Evolutionary conservation across 176 grass and related monocot species (phyloP).

Genomic region (Triticum dicoccoides): DNA sequence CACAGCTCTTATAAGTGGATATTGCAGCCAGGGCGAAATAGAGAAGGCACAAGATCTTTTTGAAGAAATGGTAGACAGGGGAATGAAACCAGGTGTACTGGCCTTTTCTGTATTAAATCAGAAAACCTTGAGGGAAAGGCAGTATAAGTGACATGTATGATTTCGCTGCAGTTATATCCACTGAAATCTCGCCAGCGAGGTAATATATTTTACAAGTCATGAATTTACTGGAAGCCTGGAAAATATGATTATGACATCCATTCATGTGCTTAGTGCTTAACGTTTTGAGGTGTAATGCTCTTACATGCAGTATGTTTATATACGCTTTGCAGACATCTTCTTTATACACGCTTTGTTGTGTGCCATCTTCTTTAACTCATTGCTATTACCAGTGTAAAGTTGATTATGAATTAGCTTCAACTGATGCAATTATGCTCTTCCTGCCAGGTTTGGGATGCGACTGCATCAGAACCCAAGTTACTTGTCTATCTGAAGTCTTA

Average conservation of each 20-base stretch:
- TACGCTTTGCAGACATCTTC: neutral
- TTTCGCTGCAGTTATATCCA: neutral
- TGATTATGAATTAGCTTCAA: neutral
- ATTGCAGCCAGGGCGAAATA: slow-evolving; percentile 63
- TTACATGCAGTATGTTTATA: slow-evolving; percentile 15
- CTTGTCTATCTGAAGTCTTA: slow-evolving; percentile 82
- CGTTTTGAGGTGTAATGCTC: neutral
- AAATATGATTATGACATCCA: neutral
- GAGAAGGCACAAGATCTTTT: slow-evolving; percentile 51
- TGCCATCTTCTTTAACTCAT: neutral
- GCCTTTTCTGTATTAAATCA: slow-evolving; percentile 46
- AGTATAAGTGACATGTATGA: neutral
- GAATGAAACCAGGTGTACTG: slow-evolving; percentile 40
- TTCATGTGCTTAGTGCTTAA: neutral
- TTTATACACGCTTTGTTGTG: neutral
- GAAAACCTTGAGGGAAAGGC: neutral
- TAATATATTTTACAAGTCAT: slow-evolving; percentile 4
- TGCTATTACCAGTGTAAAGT: neutral
- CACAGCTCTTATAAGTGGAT: slow-evolving; percentile 66
- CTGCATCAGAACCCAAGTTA: slow-evolving; percentile 67
- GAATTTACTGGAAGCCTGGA: slow-evolving; percentile 15
- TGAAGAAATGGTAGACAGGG: slow-evolving; percentile 64
- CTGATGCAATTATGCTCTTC: neutral
- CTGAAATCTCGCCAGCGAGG: neutral
- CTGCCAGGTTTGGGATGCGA: slow-evolving; percentile 87